These are phyloP conservation scores for Aspergillus hortae DNA, from an alignment of 2,329 filamentous ascomycete genomes.

Conservation along the genomic window DNA sequence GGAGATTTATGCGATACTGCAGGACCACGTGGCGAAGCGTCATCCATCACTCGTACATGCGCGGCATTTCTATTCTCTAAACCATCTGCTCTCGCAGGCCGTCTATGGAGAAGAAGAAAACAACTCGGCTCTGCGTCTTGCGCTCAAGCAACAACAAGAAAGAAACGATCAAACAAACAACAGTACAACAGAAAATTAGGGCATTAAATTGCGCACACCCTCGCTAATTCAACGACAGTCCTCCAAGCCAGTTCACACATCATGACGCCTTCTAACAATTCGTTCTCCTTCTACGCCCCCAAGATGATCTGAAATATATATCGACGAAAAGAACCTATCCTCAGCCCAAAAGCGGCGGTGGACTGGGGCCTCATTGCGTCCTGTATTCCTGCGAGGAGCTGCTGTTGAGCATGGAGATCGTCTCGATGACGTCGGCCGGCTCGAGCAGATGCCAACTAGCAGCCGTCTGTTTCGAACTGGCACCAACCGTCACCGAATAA, in stretches of 20 bases:
- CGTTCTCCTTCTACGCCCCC: background rate
- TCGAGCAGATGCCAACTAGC: constrained; percentile 89
- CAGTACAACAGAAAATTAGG: background rate
- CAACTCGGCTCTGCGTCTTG: background rate
- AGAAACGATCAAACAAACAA: background rate
- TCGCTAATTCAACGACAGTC: background rate
- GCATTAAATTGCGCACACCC: background rate
- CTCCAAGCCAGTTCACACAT: constrained; percentile 2
- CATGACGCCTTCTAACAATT: constrained; percentile 3
- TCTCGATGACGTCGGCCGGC: constrained; percentile 79
- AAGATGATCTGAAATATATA: constrained; percentile 1
- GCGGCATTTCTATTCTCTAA: background rate
- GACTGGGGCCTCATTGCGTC: background rate
- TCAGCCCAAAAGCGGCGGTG: background rate
- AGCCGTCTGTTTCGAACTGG: constrained; percentile 85
- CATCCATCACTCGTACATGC: too few relatives aligned
- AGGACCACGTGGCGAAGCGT: too few relatives aligned
- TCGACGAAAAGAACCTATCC: background rate
- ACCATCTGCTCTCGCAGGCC: background rate
- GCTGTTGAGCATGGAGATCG: constrained; percentile 53
- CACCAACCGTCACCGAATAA: constrained; percentile 88
- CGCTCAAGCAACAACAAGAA: background rate
- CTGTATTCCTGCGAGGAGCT: constrained; percentile 17
- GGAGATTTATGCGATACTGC: too few relatives aligned
- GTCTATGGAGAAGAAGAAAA: background rate